A percentile compares a stretch with the other conserved stretches of the same genome.
These are phyloP conservation scores for Arctium minus DNA, from an alignment of 129 eudicot genomes.

Conservation along the genomic window DNA sequence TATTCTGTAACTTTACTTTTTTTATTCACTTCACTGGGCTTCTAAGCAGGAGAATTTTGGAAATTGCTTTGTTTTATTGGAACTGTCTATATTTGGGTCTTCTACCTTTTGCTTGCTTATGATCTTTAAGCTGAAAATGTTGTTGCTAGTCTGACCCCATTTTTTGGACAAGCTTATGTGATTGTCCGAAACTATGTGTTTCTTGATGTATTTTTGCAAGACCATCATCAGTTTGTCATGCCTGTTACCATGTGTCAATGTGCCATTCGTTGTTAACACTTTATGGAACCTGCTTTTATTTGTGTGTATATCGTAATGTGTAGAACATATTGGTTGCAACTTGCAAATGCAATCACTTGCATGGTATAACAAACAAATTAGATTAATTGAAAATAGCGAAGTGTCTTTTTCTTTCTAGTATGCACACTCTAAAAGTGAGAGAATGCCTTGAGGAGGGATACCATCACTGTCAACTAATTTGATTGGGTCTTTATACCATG, in stretches of 20 bases:
- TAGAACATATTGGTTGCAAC: background rate
- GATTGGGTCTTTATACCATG: background rate
- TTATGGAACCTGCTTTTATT: background rate
- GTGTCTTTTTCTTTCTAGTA: background rate
- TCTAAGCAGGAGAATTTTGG: no score
- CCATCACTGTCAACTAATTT: background rate
- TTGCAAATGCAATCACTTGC: background rate
- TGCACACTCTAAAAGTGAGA: background rate
- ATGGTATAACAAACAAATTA: no score
- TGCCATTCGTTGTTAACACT: background rate
- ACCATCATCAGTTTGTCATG: background rate
- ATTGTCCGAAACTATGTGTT: background rate
- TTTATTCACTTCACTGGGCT: no score
- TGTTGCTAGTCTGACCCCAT: background rate
- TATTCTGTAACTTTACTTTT: no score
- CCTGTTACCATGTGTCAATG: background rate
- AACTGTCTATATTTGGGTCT: no score
- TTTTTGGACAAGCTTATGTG: background rate
- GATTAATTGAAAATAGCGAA: background rate
- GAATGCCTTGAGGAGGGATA: background rate
- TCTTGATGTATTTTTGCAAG: background rate
- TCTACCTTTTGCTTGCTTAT: no score
- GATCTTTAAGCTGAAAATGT: no score
- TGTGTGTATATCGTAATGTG: background rate
- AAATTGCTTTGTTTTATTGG: no score